Percentiles rank a stretch among this genome's conserved stretches.
Conservation (phyloP, 176 grass and related monocot genomes). For the Saccharum officinarum region DNA sequence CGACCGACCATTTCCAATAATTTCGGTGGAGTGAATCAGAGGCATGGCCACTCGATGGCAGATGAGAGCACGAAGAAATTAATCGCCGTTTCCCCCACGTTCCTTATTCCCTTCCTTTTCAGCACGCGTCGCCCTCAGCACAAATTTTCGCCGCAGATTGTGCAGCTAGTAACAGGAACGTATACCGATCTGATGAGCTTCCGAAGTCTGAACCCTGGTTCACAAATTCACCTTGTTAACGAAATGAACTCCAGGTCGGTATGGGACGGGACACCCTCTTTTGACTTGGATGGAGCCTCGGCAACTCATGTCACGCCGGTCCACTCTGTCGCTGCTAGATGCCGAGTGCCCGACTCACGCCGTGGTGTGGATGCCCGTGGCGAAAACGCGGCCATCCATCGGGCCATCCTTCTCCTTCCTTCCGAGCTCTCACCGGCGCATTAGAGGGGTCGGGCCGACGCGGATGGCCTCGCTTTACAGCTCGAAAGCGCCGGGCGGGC, state of each 20-base stretch:
- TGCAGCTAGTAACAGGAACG: slow-evolving; percentile 4
- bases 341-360: not conserved
- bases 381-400: not conserved
- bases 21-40: slow-evolving; percentile 20
- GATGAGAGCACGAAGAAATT: not conserved
- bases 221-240: not conserved
- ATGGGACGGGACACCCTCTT: not conserved
- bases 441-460: slow-evolving; percentile 5
- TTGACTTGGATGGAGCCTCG: not conserved
- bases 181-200: not conserved
- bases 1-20: slow-evolving; percentile 35
- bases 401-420: not conserved
- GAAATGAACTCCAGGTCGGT: not conserved
- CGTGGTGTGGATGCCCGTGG: not conserved
- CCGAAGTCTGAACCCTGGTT: not conserved
- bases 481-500: slow-evolving; percentile 22
- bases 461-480: slow-evolving; percentile 38
- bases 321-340: not conserved
- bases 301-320: not conserved
- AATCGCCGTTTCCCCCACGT: slow-evolving; percentile 6
- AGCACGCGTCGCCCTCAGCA: slow-evolving; percentile 17
- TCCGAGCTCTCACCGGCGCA: slow-evolving; percentile 8
- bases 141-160: slow-evolving; percentile 41
- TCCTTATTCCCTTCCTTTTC: slow-evolving; percentile 14
- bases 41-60: slow-evolving; percentile 10